phyloP scores from a whole-genome alignment of 192 early-diverging fungal species.

The Coemansia sp. region DNA sequence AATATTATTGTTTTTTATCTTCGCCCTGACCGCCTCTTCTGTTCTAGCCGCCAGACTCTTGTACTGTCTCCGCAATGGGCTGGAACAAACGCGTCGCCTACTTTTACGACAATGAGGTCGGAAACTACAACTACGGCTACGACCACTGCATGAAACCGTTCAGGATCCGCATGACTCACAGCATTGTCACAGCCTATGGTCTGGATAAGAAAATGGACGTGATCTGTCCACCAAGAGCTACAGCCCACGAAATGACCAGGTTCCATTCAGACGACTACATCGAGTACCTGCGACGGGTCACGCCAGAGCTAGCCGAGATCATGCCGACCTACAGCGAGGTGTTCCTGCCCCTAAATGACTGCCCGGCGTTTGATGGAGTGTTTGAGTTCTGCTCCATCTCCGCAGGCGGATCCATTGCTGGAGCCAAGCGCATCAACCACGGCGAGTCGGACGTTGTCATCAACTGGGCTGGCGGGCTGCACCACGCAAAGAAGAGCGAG shows the following conservation, averaged over 20 bases:
- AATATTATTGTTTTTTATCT: neutral
- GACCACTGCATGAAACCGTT: slow-evolving; percentile 99
- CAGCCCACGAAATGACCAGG: slow-evolving; percentile 83
- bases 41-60: neutral
- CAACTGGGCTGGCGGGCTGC: slow-evolving; percentile 95
- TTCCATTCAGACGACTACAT: slow-evolving; percentile 96
- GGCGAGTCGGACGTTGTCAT: slow-evolving; percentile 87
- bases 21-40: neutral
- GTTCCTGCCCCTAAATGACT: slow-evolving; percentile 87
- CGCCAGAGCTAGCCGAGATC: slow-evolving; percentile 71
- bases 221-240: slow-evolving; percentile 74
- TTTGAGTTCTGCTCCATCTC: slow-evolving; percentile 92
- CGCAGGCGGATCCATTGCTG: slow-evolving; percentile 91
- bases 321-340: slow-evolving; percentile 60
- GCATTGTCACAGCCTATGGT: slow-evolving; percentile 88
- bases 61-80: neutral
- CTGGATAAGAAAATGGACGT: slow-evolving; percentile 90
- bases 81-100: slow-evolving; percentile 55
- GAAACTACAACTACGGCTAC: slow-evolving; percentile 83
- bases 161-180: slow-evolving; percentile 90
- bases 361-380: slow-evolving; percentile 94
- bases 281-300: slow-evolving; percentile 76
- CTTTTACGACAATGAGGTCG: slow-evolving; percentile 63
- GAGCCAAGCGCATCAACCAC: slow-evolving; percentile 77
- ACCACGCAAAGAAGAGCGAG: slow-evolving; percentile 94